These are phyloP conservation scores for Aspergillus sp. DNA, from an alignment of 2,329 filamentous ascomycete species.

Conservation along the genomic window DNA sequence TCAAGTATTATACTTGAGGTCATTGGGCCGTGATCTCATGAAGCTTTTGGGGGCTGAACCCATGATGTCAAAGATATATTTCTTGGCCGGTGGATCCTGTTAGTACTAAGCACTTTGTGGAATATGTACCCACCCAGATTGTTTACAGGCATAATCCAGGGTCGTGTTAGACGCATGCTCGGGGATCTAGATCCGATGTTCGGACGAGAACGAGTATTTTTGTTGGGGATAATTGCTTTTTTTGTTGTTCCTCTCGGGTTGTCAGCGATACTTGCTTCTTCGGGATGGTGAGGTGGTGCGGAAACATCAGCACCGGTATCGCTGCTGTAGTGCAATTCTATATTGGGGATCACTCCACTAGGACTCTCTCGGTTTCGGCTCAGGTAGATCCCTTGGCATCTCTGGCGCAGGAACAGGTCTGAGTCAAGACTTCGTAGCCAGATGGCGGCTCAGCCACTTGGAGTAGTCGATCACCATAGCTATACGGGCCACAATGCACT, in stretches of 20 bases:
- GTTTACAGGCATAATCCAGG: not conserved
- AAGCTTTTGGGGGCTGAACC: not conserved
- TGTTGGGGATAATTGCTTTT: not conserved
- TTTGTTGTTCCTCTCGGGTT: not conserved
- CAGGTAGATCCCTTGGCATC: not conserved
- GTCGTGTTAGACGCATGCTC: not conserved
- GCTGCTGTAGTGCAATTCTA: not conserved
- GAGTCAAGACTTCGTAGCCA: not conserved
- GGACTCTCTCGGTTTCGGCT: not conserved
- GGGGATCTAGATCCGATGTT: not conserved
- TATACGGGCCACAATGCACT: not conserved
- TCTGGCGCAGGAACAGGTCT: not conserved
- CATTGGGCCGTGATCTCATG: not conserved
- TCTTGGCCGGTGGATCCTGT: not conserved
- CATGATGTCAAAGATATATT: not conserved
- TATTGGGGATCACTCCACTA: not conserved
- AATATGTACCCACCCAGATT: not conserved
- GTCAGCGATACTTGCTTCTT: not conserved
- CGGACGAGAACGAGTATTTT: not conserved
- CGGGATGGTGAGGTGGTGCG: not conserved
- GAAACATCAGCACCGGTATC: not conserved
- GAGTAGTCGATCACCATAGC: not conserved
- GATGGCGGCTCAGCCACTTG: not conserved
- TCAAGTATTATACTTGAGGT: not conserved
- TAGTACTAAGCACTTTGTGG: not conserved